Percentiles rank a stretch among this genome's conserved stretches.
phyloP scores from a whole-genome alignment of 2,329 filamentous ascomycete genomes.

The Colletotrichum paranaense region DNA sequence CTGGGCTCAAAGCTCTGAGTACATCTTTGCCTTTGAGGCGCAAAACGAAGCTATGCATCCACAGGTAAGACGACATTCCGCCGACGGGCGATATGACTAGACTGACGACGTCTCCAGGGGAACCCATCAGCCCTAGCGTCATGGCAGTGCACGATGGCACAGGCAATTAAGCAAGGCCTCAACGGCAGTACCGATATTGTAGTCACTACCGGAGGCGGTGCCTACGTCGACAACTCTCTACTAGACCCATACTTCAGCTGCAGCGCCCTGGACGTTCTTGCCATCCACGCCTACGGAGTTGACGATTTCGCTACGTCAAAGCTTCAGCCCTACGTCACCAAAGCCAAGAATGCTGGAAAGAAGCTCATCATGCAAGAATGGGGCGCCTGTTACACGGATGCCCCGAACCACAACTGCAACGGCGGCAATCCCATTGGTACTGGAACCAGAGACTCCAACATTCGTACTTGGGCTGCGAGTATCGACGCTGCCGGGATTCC shows the following conservation, averaged over 20 bases:
- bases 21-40: conserved; percentile 41
- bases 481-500: conserved; percentile 45
- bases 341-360: conserved; percentile 42
- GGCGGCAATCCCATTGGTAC: conserved; percentile 25
- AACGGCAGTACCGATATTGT: conserved; percentile 35
- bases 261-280: conserved; percentile 30
- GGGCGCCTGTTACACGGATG: conserved; percentile 44
- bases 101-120: conserved; percentile 22
- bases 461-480: conserved; percentile 40
- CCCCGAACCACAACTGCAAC: conserved; percentile 43
- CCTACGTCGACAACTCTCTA: conserved; percentile 36
- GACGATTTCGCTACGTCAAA: background rate
- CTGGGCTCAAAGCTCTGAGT: conserved; percentile 37
- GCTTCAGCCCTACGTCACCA: conserved; percentile 40
- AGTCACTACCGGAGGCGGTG: conserved; percentile 38
- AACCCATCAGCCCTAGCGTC: conserved; percentile 32
- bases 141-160: conserved; percentile 41
- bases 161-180: conserved; percentile 39
- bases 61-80: conserved; percentile 8
- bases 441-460: conserved; percentile 40
- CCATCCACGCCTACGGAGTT: conserved; percentile 43
- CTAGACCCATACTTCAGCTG: conserved; percentile 35
- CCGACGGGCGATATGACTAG: too few relatives aligned
- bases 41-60: conserved; percentile 40
- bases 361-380: conserved; percentile 47